Evolutionary conservation across 257 asterid genomes (phyloP).

Genomic region (Coffea eugenioides): DNA sequence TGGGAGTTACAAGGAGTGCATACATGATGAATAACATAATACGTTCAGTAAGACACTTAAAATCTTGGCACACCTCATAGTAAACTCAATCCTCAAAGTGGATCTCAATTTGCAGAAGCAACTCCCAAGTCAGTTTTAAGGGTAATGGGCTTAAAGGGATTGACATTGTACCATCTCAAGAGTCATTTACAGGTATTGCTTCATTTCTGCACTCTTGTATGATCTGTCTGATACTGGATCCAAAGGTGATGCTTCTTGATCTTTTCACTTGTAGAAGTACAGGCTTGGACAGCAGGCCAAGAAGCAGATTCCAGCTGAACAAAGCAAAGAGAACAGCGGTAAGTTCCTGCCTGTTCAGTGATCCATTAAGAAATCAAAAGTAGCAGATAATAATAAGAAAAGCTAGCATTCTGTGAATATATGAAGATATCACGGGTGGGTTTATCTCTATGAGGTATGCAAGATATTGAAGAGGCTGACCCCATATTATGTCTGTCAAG

Average conservation of each 20-base stretch:
- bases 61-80: not conserved
- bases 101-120: conserved; percentile 61
- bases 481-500: too few species aligned
- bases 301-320: conserved; percentile 41
- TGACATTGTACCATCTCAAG: conserved; percentile 83
- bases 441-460: not conserved
- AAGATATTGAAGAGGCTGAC: not conserved
- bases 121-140: conserved; percentile 91
- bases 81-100: conserved; percentile 1
- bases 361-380: not conserved
- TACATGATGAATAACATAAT: not conserved
- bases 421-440: not conserved
- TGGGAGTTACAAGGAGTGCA: not conserved
- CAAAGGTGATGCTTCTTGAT: conserved; percentile 2
- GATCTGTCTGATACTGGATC: not conserved
- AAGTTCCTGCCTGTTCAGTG: conserved; percentile 17
- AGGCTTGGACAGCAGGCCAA: conserved; percentile 78
- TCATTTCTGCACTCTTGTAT: not conserved
- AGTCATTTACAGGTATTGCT: conserved; percentile 77
- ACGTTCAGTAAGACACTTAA: not conserved
- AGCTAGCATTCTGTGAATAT: not conserved
- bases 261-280: conserved; percentile 54
- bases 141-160: conserved; percentile 84
- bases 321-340: conserved; percentile 48
- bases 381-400: not conserved